Base-by-base conservation (phyloP, 441 rosid species). In the Gossypium gossypioides region DNA sequence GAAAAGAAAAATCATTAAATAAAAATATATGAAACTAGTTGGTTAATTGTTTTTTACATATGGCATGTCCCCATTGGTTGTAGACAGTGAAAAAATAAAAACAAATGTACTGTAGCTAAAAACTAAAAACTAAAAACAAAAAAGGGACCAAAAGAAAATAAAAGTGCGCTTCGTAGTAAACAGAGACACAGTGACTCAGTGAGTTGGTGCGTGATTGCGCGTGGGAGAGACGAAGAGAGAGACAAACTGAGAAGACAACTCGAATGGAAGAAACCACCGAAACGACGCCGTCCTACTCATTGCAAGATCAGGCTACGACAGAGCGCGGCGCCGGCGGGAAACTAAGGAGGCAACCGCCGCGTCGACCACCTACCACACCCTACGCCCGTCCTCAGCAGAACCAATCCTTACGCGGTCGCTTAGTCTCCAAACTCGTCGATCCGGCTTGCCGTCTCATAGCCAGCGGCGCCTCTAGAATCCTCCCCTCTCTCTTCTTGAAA, bases 351-450 rank as follows among this genome's bases (percentile, higher is more conserved):
- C 86, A 81, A 27, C 22, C 79, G 32, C 78, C 83, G n/a, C 78
- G 85, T 57, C 82, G 82, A 63, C 81, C 80, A 5, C 76, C 78
- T 13, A 3, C 82, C 46, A 86, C 84, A 7, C 97, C 96, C 15
- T 90, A 90, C 67, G 74, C 91, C 56, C 91, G 96, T 12, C 91
- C 93, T 3, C 83, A 76, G 40, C 85, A 76, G 34, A 80, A 75
- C 68, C 86, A 81, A 52, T 29, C 58, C 37, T 82, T 77, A 6
- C 85, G 82, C 56, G 60, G 86, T 71, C 80, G 88, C 19, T 89
- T 92, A 86, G 78, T 90, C 62, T 87, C 91, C 59, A 90, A 79
- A 86, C 74, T 88, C 6, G 88, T 92, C 54, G 86, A 90, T 79
- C 98, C 98, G 40, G 96, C 95, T 74, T 79, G 70, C 76, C 87